phyloP scores from a whole-genome alignment of 805 yeast species.

The Zygoascus biomembranicola region DNA sequence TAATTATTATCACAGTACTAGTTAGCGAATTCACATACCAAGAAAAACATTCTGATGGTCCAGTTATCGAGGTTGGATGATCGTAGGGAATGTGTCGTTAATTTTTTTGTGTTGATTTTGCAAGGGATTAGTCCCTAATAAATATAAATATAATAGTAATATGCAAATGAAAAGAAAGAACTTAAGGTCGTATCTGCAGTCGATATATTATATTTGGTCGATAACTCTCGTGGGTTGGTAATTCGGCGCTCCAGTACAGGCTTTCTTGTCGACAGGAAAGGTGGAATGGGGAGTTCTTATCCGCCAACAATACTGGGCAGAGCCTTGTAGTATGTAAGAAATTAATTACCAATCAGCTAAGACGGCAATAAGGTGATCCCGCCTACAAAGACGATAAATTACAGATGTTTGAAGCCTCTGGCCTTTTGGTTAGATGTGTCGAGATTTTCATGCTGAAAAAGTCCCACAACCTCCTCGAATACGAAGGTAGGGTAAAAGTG shows the following conservation, averaged over 20 bases:
- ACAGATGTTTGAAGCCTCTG: not conserved
- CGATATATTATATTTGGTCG: not conserved
- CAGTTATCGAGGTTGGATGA: not conserved
- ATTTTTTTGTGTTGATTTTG: not conserved
- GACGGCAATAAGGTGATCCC: not conserved
- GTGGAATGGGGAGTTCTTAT: no score
- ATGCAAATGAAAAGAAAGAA: not conserved
- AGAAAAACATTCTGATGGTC: conserved; percentile 2
- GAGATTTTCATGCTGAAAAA: not conserved
- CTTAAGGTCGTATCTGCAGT: not conserved
- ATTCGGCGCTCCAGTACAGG: no score
- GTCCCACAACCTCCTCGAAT: not conserved
- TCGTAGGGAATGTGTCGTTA: not conserved
- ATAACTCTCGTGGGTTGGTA: not conserved
- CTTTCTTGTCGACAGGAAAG: no score
- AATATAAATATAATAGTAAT: not conserved
- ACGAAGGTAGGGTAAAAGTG: not conserved
- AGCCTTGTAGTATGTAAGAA: no score
- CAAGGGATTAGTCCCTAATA: not conserved
- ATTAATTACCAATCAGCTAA: not conserved
- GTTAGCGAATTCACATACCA: conserved; percentile 2
- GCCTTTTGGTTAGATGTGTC: not conserved
- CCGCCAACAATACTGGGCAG: no score
- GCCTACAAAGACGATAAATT: not conserved
- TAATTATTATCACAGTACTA: not conserved